Base-by-base conservation (phyloP, 768 basidiomycete genomes). In the Phanerochaete carnosa region DNA sequence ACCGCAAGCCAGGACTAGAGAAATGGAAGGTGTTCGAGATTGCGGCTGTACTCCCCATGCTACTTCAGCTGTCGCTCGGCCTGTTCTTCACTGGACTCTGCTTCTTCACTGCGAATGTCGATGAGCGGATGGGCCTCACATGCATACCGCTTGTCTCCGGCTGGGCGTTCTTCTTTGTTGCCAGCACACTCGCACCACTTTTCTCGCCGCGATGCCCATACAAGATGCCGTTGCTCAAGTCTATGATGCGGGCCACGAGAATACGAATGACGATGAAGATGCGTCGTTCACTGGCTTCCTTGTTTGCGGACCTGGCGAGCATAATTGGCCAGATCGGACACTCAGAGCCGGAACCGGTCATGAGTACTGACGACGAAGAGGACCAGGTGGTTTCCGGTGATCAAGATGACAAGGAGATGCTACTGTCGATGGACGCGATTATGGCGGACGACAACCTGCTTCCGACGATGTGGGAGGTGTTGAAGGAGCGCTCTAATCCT, bases 171-270 rank as follows among this genome's bases (percentile, higher is more conserved):
- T 46, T 56, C 39, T 45, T 56, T 15, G 16, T 45, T 25, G 9
- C 39, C 3, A 46, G 39, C 7, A 35, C 59, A 12, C n/a, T 55
- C 13, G 59, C 59, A 13, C 59, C 59, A 4, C n/a, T 35, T 2
- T 47, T 60, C 15, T 46, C 51, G 8, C 39, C 59, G 5, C 35
- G 59, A 30, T 60, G 59, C 33, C 52, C 59, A 6, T 60, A 55
- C 59, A 60, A 60, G 28, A 55, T 30, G 7, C 52, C 59, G 25
- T 16, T 54, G 1, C 29, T 60, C 3, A 45, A 55, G 25, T 6
- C 9, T 8, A 13, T 12, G 6, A 23, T 19, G 1, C 23, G 23
- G 7, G 19, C 53, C 16, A 51, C 12, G 15, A 16, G 49, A 3
- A 15, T 15, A 4, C 49, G 5, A 15, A 16, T 51, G 16, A 15